These are phyloP conservation scores for Cladosporium sp. DNA, from an alignment of 2,329 filamentous ascomycete species.

Conservation along the genomic window DNA sequence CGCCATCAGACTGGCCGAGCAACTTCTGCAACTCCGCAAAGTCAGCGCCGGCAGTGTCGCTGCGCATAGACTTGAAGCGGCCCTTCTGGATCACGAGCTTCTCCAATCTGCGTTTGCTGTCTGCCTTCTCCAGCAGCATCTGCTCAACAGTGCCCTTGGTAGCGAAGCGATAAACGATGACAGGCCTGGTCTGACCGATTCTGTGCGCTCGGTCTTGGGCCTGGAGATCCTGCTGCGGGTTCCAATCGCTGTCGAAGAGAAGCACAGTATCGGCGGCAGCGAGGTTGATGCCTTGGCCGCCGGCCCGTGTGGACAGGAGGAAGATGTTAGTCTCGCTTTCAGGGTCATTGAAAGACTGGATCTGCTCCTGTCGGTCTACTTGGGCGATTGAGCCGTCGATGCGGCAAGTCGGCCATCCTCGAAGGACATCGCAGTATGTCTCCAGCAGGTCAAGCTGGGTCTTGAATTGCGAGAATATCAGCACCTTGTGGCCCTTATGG, in stretches of 20 bases:
- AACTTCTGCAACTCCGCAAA: conserved; percentile 43
- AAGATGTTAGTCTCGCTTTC: conserved; percentile 58
- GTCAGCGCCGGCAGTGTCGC: conserved; percentile 46
- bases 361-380: conserved; percentile 44
- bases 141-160: conserved; percentile 93
- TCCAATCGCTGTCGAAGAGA: conserved; percentile 86
- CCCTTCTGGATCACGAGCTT: conserved; percentile 95
- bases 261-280: conserved; percentile 88
- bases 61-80: conserved; percentile 55
- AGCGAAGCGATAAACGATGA: conserved; percentile 87
- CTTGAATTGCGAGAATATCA: conserved; percentile 96
- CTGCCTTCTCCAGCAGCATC: conserved; percentile 74
- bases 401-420: conserved; percentile 74
- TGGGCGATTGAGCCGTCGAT: conserved; percentile 87
- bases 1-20: conserved; percentile 57
- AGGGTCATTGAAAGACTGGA: conserved; percentile 43
- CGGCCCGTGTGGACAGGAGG: conserved; percentile 80
- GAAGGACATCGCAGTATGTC: conserved; percentile 74
- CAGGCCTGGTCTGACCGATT: conserved; percentile 86
- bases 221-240: conserved; percentile 93
- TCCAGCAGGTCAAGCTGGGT: conserved; percentile 87
- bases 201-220: conserved; percentile 92
- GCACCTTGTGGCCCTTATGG: conserved; percentile 70
- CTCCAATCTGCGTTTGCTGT: conserved; percentile 85
- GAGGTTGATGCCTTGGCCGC: conserved; percentile 92